Evolutionary conservation across 345 rosid species (phyloP).

Genomic region (sweet orange (Citrus sinensis)): DVS_A1.0 CM039162.1:30753501-30754000

Average conservation of each 20-base stretch:
- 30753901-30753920: too few species aligned
- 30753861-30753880: slow-evolving; percentile 38
- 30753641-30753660: too few species aligned
- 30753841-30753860: neutral
- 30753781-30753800: neutral
- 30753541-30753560: too few species aligned
- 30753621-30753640: neutral
- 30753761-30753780: neutral
- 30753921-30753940: too few species aligned
- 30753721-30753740: neutral
- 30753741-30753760: neutral
- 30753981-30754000: too few species aligned
- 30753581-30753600: neutral
- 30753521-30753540: neutral
- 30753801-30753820: neutral
- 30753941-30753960: too few species aligned
- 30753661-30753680: neutral
- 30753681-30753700: neutral
- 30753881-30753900: slow-evolving; percentile 23
- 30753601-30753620: neutral
- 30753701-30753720: too few species aligned
- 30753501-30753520: neutral
- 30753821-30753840: neutral
- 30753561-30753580: neutral
- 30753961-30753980: too few species aligned